Evolutionary conservation across 768 basidiomycete genomes (phyloP).

Genomic region (Hericium coralloides): DNA sequence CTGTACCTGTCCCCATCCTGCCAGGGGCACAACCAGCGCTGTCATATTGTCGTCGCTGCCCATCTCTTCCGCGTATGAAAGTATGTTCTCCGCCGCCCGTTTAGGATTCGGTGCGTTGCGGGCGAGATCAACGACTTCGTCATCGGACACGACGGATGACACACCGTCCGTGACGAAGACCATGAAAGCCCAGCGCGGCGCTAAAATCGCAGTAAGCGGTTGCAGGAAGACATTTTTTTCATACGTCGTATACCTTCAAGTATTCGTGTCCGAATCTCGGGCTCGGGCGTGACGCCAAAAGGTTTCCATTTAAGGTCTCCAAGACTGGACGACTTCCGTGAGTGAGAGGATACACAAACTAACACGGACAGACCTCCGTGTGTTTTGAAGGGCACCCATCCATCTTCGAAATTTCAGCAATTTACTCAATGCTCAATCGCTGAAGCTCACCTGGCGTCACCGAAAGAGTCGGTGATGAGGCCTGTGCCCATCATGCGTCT

Average conservation of each 20-base stretch:
- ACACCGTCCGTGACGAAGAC: slow-evolving; percentile 92
- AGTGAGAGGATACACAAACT: slow-evolving; percentile 4
- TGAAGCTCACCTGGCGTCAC: slow-evolving; percentile 68
- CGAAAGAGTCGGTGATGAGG: slow-evolving; percentile 88
- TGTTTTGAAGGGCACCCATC: slow-evolving; percentile 94
- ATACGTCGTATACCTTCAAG: slow-evolving; percentile 50
- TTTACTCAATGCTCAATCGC: background rate
- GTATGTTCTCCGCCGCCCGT: slow-evolving; percentile 72
- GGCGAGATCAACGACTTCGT: slow-evolving; percentile 89
- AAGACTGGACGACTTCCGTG: slow-evolving; percentile 37
- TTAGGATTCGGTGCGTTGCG: slow-evolving; percentile 63
- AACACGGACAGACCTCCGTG: slow-evolving; percentile 54
- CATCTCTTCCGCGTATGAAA: slow-evolving; percentile 81
- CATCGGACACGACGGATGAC: slow-evolving; percentile 84
- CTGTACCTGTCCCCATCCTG: slow-evolving; percentile 79
- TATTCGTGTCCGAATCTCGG: slow-evolving; percentile 71
- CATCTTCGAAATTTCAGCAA: slow-evolving; percentile 38
- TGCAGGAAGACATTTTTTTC: background rate
- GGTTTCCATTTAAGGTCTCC: slow-evolving; percentile 86
- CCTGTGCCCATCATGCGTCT: slow-evolving; percentile 87
- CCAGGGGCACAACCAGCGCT: slow-evolving; percentile 81
- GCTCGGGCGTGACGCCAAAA: slow-evolving; percentile 89
- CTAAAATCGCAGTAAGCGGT: slow-evolving; percentile 28
- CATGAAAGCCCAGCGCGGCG: slow-evolving; percentile 77
- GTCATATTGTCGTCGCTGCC: slow-evolving; percentile 90